Evolutionary conservation across 345 rosid species (phyloP).

Genomic region (Cardamine resedifolia): DNA sequence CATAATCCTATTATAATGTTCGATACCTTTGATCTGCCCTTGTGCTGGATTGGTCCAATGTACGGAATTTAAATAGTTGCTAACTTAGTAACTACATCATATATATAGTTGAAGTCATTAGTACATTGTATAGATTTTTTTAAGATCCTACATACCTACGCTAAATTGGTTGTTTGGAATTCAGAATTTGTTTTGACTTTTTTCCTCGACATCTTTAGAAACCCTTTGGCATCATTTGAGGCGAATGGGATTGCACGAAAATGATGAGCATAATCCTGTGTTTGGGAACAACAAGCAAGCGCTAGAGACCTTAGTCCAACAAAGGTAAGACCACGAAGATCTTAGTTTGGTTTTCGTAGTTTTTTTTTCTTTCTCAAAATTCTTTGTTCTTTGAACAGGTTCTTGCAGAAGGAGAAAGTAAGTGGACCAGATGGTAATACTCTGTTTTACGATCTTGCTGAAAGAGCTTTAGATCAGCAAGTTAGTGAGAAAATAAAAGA

Average conservation of each 20-base stretch:
- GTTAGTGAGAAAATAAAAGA: conserved; percentile 62
- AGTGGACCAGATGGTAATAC: conserved; percentile 80
- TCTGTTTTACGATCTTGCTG: conserved; percentile 79
- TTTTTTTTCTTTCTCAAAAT: neutral
- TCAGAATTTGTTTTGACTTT: no score
- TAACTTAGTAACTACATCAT: neutral
- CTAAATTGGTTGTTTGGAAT: no score
- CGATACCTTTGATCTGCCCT: no score
- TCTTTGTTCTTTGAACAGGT: conserved; percentile 41
- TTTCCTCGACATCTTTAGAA: conserved; percentile 41
- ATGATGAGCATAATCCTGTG: conserved; percentile 63
- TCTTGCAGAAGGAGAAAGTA: conserved; percentile 83
- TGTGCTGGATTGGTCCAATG: no score
- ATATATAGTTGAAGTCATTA: neutral
- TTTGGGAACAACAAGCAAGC: conserved; percentile 79
- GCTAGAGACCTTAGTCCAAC: conserved; percentile 75
- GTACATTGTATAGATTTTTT: no score
- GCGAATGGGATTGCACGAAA: conserved; percentile 65
- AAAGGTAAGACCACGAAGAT: conserved; percentile 51
- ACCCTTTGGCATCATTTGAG: conserved; percentile 79
- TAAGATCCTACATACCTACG: no score
- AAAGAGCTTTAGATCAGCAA: conserved; percentile 80
- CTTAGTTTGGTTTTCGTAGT: neutral
- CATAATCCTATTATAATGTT: conserved; percentile 34
- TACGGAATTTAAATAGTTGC: neutral